Percentiles rank a stretch among this genome's conserved stretches.
phyloP scores from a whole-genome alignment of 2,329 filamentous ascomycete genomes.

The Albifimbria verrucaria region DNA sequence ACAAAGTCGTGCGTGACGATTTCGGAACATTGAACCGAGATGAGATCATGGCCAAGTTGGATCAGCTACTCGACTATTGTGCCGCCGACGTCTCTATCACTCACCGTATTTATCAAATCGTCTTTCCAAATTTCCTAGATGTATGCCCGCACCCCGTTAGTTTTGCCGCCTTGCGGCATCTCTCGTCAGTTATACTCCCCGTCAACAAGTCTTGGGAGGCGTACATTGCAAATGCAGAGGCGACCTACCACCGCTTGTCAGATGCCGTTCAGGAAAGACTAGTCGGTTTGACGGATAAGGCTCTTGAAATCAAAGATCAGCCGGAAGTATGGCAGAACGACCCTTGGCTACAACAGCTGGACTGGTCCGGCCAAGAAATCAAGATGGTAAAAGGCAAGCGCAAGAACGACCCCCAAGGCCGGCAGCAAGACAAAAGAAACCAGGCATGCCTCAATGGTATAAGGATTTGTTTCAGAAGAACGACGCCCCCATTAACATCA shows the following conservation, averaged over 20 bases:
- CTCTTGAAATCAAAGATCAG: constrained; percentile 69
- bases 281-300: constrained; percentile 69
- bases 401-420: constrained; percentile 78
- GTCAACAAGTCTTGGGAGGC: constrained; percentile 84
- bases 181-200: constrained; percentile 90
- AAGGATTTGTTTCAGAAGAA: constrained; percentile 78
- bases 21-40: constrained; percentile 78
- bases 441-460: constrained; percentile 95
- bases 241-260: constrained; percentile 74
- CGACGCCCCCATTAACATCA: constrained; percentile 68
- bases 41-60: constrained; percentile 67
- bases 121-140: constrained; percentile 84
- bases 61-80: constrained; percentile 88
- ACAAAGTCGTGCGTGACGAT: constrained; percentile 82
- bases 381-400: constrained; percentile 90
- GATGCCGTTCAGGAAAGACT: constrained; percentile 76
- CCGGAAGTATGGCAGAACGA: constrained; percentile 70
- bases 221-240: constrained; percentile 81
- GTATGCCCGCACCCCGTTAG: constrained; percentile 96
- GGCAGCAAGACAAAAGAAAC: constrained; percentile 82
- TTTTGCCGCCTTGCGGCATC: constrained; percentile 87
- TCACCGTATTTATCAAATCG: constrained; percentile 88
- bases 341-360: constrained; percentile 88
- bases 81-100: constrained; percentile 92
- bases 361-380: constrained; percentile 92